These are phyloP conservation scores for Alternaria ventricosa DNA, from an alignment of 2,329 filamentous ascomycete species.

Conservation along the genomic window DNA sequence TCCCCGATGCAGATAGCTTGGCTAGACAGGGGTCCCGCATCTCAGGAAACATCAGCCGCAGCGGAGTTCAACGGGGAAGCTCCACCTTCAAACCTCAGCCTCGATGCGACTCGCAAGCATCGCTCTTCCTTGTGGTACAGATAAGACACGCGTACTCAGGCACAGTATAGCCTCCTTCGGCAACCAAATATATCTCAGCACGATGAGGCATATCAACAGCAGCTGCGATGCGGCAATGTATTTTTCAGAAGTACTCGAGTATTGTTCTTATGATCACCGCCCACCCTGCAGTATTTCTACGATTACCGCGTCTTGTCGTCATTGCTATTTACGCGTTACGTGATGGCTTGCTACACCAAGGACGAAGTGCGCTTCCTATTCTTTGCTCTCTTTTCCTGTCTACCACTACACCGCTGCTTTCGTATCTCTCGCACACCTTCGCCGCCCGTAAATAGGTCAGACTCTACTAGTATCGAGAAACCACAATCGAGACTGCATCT, in stretches of 20 bases:
- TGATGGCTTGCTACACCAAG: constrained; percentile 24
- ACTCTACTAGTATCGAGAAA: not conserved
- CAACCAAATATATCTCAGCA: not conserved
- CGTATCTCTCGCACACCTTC: constrained; percentile 8
- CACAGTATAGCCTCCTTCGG: constrained; percentile 7
- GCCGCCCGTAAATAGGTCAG: constrained; percentile 3
- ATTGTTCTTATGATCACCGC: constrained; percentile 13
- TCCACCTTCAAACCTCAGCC: constrained; percentile 15
- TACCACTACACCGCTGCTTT: constrained; percentile 32
- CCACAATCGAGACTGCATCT: not conserved
- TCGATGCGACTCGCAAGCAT: constrained; percentile 8
- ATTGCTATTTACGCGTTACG: constrained; percentile 19
- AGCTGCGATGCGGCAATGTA: not conserved
- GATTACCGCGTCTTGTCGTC: constrained; percentile 34
- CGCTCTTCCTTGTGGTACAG: not conserved
- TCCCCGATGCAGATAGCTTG: constrained; percentile 16
- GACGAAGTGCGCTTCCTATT: constrained; percentile 36
- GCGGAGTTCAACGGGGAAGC: constrained; percentile 23
- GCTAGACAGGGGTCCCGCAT: constrained; percentile 24
- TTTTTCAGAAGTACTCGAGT: not conserved
- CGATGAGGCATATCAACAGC: not conserved
- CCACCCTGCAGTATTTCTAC: constrained; percentile 16
- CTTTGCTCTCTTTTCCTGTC: constrained; percentile 35
- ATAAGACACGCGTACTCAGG: not conserved
- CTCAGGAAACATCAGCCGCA: constrained; percentile 7